Base-by-base conservation (phyloP, 139 green algal species). In the Auxenochlorella protothecoides region DNA sequence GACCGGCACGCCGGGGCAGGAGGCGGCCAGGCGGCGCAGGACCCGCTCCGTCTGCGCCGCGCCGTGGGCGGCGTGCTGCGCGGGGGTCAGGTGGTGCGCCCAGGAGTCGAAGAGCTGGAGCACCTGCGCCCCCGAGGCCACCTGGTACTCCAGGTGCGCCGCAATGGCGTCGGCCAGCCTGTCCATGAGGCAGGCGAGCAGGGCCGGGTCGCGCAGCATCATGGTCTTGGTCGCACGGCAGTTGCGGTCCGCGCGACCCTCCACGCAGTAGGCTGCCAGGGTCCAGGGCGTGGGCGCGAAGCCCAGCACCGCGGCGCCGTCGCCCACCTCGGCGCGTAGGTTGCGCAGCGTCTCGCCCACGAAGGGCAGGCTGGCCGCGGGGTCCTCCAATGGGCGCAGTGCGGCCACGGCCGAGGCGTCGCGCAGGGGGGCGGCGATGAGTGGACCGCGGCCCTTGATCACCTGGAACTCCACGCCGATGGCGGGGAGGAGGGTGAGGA, bases 381-480 rank as follows among this genome's bases (percentile, higher is more conserved):
- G 74, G 51, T 89, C 79, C 27, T 44, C 27, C 63, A 97, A 79
- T 66, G 76, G 81, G 52, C 78, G 86, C 16, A 97, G 75, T 74
- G 86, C 27, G 27, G 27, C 27, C 27, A 7, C 53, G 6, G 56
- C 91, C 85, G 85, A 87, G 83, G 86, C 95, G 91, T 53, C 86
- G 93, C 70, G 80, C 73, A 97, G 96, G 72, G 92, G 92, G 62
- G 93, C 83, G 56, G 81, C 68, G 76, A 97, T 97, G 79, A 97
- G 73, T 62, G 92, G 92, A 13, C 91, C 90, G 74, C 88, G 89
- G 72, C 87, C 89, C 13, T 70, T 64, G 61, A 81, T 71, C 75
- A 97, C 93, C 84, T 97, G 90, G 80, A 97, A 97, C 67, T 85
- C 83, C 74, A 97, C 96, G 87, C 94, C 94, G 92, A 97, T 97